Evolutionary conservation across 768 basidiomycete species (phyloP).

Genomic region (Boletus edulis): DNA sequence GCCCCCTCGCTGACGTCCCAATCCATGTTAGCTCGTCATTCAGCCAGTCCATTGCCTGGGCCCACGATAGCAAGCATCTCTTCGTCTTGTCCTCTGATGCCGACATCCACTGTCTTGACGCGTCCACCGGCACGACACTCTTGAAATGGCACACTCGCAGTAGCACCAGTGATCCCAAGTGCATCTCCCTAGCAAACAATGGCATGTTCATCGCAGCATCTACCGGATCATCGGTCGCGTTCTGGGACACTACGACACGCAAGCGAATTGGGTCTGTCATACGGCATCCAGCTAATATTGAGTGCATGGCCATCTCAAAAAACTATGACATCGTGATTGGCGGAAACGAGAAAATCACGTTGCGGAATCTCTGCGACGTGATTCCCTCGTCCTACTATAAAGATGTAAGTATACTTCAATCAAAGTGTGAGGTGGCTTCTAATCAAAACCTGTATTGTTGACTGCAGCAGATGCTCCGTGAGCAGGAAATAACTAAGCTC

Average conservation of each 20-base stretch:
- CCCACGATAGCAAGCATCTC: neutral
- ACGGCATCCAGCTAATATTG: neutral
- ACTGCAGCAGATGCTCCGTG: neutral
- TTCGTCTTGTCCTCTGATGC: neutral
- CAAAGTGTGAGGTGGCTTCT: neutral
- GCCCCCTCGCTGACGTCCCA: neutral
- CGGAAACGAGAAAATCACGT: neutral
- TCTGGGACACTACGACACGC: constrained; percentile 7
- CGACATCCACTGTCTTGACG: neutral
- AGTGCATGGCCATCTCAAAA: constrained; percentile 1
- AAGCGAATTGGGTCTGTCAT: constrained; percentile 1
- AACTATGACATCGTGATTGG: neutral
- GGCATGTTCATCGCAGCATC: constrained; percentile 1
- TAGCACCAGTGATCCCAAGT: neutral
- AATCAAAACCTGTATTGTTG: neutral
- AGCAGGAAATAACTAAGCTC: neutral
- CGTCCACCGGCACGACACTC: neutral
- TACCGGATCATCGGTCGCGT: neutral
- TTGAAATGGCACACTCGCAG: neutral
- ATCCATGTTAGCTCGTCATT: neutral
- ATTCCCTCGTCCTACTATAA: constrained; percentile 1
- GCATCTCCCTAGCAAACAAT: neutral
- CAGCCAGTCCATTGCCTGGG: constrained; percentile 1
- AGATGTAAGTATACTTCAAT: neutral
- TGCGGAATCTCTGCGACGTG: neutral